phyloP scores from a whole-genome alignment of 1,284 basidiomycete species.

The Marasmius tenuissimus region DNA sequence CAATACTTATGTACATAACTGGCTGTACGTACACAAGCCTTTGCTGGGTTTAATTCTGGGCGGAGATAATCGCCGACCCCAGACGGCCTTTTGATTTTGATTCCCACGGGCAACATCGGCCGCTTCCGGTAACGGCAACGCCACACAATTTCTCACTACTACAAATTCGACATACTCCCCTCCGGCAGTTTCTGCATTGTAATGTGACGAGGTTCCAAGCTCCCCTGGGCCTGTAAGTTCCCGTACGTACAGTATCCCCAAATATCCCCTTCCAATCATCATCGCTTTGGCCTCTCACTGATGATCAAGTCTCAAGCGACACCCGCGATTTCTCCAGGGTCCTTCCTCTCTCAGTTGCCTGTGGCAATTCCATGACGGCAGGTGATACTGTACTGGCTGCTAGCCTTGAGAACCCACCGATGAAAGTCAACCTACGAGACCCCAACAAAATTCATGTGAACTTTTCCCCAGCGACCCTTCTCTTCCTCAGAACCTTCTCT shows the following conservation, averaged over 20 bases:
- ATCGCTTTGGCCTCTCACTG: background rate
- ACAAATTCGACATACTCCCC: too few relatives aligned
- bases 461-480: background rate
- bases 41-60: background rate
- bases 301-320: background rate
- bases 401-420: too few relatives aligned
- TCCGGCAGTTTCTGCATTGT: too few relatives aligned
- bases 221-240: background rate
- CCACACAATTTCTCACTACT: background rate
- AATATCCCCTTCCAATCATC: background rate
- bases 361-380: too few relatives aligned
- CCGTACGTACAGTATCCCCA: background rate
- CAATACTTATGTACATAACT: conserved; percentile 1
- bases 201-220: too few relatives aligned
- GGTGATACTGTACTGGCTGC: too few relatives aligned
- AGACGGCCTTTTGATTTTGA: background rate
- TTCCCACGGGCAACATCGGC: background rate
- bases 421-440: too few relatives aligned
- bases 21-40: background rate
- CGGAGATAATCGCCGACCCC: background rate
- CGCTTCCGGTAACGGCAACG: background rate
- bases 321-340: background rate
- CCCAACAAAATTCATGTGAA: too few relatives aligned
- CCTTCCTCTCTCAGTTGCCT: too few relatives aligned
- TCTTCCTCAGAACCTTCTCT: background rate